phyloP scores from a whole-genome alignment of 2,329 filamentous ascomycete genomes.

The Anisogramma anomala region DNA sequence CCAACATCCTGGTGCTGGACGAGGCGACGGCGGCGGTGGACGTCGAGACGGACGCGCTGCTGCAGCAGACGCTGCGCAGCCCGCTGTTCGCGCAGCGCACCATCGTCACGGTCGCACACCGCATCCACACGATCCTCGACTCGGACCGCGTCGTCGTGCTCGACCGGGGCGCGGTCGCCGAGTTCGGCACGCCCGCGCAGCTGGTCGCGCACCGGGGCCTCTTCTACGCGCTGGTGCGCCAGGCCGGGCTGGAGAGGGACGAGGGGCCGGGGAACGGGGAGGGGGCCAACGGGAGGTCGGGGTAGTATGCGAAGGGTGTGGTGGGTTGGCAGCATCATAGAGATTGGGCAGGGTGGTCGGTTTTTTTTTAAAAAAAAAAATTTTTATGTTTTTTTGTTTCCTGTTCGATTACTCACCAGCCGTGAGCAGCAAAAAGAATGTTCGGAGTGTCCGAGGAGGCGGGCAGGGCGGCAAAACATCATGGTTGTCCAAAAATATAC shows the following conservation, averaged over 20 bases:
- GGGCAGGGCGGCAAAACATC: too few relatives aligned
- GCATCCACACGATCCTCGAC: constrained; percentile 92
- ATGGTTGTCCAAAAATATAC: too few relatives aligned
- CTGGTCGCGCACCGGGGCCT: constrained; percentile 65
- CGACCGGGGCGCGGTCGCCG: constrained; percentile 77
- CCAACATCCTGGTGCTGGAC: constrained; percentile 92
- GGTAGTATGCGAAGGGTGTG: background rate
- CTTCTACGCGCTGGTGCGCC: constrained; percentile 84
- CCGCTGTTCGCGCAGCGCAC: constrained; percentile 76
- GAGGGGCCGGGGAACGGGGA: constrained; percentile 5
- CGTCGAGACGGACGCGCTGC: constrained; percentile 55
- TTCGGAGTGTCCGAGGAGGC: too few relatives aligned
- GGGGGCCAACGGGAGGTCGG: background rate
- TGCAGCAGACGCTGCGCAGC: constrained; percentile 52
- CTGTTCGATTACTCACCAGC: too few relatives aligned
- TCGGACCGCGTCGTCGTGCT: constrained; percentile 86
- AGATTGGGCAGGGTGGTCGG: background rate
- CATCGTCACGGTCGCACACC: constrained; percentile 96
- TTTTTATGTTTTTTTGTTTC: too few relatives aligned
- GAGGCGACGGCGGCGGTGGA: constrained; percentile 79
- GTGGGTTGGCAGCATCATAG: background rate
- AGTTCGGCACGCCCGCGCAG: constrained; percentile 79
- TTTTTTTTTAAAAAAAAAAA: too few relatives aligned
- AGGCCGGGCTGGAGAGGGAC: constrained; percentile 61
- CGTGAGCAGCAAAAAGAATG: too few relatives aligned